Conservation (phyloP, 306 rosid species). For the Lathyrus oleraceus region DNA sequence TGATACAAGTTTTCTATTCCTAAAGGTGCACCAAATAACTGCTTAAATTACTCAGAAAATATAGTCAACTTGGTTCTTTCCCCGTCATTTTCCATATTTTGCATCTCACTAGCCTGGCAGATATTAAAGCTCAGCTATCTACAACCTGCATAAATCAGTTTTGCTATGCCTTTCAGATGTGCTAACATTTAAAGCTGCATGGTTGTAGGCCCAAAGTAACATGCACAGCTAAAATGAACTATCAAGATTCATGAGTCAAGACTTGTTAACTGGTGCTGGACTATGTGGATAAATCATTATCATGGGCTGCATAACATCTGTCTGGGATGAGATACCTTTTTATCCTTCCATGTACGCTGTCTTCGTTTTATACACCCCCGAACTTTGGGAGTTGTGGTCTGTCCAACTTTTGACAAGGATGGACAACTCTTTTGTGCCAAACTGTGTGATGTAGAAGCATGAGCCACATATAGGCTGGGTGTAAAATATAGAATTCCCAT, state of each 20-base stretch:
- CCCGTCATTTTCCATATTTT: neutral
- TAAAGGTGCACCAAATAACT: neutral
- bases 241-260: neutral
- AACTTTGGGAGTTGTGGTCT: neutral
- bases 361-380: neutral
- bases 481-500: neutral
- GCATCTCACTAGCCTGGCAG: neutral
- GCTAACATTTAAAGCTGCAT: neutral
- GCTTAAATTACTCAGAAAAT: neutral
- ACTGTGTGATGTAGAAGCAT: neutral
- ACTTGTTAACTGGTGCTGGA: neutral
- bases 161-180: neutral
- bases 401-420: neutral
- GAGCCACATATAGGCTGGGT: neutral
- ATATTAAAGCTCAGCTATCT: neutral
- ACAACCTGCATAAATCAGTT: neutral
- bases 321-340: neutral
- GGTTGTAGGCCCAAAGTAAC: constrained; percentile 5
- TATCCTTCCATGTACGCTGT: neutral
- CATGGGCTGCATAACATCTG: neutral
- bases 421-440: neutral
- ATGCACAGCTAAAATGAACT: neutral
- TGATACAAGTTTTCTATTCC: neutral
- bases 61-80: neutral
- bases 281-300: neutral